Evolutionary conservation across 768 basidiomycete genomes (phyloP), one percentile per base, ranked within the genome.

Genomic region (Hortiboletus campestris): DNA sequence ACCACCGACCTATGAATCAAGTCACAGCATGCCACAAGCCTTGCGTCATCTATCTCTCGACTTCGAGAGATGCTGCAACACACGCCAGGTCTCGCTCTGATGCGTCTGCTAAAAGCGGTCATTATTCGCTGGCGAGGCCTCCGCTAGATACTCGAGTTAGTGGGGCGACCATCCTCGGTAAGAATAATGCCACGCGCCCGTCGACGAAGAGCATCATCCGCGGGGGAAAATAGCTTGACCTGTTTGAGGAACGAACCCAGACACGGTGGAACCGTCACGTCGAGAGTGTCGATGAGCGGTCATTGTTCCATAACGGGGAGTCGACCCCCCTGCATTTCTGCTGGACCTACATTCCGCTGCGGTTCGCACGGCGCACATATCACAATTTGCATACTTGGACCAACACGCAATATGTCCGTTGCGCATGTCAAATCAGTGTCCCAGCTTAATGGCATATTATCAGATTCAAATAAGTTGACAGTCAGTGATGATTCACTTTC

Each of bases 401-500:
- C 32, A 52, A 36, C 39, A 44, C 13, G 5, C 44, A 51, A 36
- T 43, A 85, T 84, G 85, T 70, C 86, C 19, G 81, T 88, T 53
- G 84, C 80, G 6, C 82, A 89, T 63, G 63, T 91, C 20, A 75
- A 74, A 11, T 88, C 87, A 16, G 67, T 82, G n/a, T 74, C 84
- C 7, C 80, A 90, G 54, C 79, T 92, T 52, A 78, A 86, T 49
- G 70, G 68, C 8, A 76, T 88, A 42, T 69, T 91, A 28, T 76
- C 78, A 8, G 79, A 80, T 62, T 81, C 82, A 4, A 79, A 81
- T 50, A 90, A 89, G 66, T 67, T 91, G 29, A 80, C 87, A 22
- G 89, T 90, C 51, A 65, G 77, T 55, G 0, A 58, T 22, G 13
- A 3, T 12, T 12, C 28, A 1, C 44, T 25, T 31, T 39, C 48